These are phyloP conservation scores for Durio zibethinus DNA, from an alignment of 345 rosid genomes.

Conservation along the genomic window DNA sequence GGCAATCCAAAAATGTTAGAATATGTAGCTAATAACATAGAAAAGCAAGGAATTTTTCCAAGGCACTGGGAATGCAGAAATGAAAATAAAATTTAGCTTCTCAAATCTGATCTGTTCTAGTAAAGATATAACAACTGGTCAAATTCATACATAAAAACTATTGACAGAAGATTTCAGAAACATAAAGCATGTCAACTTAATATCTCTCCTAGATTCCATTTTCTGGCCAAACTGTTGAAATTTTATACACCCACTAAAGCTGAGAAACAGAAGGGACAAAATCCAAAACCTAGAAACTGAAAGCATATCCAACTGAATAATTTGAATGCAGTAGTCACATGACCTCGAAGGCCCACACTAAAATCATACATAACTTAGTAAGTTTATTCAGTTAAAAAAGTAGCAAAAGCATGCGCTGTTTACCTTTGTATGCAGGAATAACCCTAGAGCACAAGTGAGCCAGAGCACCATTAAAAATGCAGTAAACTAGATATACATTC, in stretches of 20 bases:
- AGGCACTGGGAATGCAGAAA: background rate
- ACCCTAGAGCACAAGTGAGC: background rate
- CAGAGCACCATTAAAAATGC: background rate
- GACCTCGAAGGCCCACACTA: background rate
- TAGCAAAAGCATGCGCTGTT: background rate
- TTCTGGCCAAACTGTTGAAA: background rate
- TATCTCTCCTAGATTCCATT: background rate
- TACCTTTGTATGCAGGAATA: background rate
- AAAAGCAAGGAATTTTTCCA: conserved; percentile 5
- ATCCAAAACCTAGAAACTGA: background rate
- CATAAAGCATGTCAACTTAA: background rate
- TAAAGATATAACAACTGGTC: background rate
- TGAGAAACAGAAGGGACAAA: background rate
- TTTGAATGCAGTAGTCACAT: background rate
- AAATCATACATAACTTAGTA: background rate
- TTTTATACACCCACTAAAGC: background rate
- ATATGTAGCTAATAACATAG: conserved; percentile 4
- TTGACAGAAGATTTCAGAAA: background rate
- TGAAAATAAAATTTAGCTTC: background rate
- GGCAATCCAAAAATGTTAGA: conserved; percentile 36
- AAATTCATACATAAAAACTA: background rate
- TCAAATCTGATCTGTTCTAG: background rate
- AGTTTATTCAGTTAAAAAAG: background rate
- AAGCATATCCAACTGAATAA: background rate
- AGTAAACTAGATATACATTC: background rate